Evolutionary conservation across 2,329 filamentous ascomycete genomes (phyloP), one percentile per base, ranked within the genome.

Genomic region (Corinectria fuckeliana): DNA sequence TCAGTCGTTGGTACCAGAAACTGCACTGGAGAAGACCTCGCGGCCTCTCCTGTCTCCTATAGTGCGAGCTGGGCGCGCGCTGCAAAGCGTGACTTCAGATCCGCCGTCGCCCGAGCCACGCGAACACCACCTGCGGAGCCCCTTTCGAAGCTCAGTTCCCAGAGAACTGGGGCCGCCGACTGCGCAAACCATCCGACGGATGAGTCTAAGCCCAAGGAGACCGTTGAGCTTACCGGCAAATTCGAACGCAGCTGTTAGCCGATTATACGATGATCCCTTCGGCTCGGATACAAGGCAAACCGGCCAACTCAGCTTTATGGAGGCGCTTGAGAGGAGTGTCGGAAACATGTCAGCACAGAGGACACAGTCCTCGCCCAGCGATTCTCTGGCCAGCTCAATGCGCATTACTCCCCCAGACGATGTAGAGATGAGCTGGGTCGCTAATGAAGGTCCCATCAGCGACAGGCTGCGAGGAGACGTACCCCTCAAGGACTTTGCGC

Each of bases 51-150:
- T 88, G 0, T 86, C 84, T 5, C 84, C 85, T 2, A 86, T 86
- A 32, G 81, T 87, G n/a, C 78, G 84, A 44, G 85, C 80, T 23
- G 85, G 84, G 3, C 77, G 82, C 47, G 83, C 80, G 26, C 72
- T 88, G 13, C 85, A 87, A 66, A 84, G 79, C 58, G 81, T 87
- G 34, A 84, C 85, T 10, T 86, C 84, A 0, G 85, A 87, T 62
- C 82, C 83, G 7, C 83, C 84, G 0, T 86, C 85, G 0, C 85
- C 85, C 1, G 81, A 82, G 50, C 77, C 73, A 6, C 77, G 77
- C n/a, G 81, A 83, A 41, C 77, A 78, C 30, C 79, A 81, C 10
- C 73, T 87, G 2, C 79, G 84, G 13, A 87, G 85, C 55, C 85
- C 85, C 0, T 88, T 88, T 63, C 78, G 81, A 50, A 73, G 75